Base-by-base conservation (phyloP, 345 rosid genomes). In the Arabis alpina region DNA sequence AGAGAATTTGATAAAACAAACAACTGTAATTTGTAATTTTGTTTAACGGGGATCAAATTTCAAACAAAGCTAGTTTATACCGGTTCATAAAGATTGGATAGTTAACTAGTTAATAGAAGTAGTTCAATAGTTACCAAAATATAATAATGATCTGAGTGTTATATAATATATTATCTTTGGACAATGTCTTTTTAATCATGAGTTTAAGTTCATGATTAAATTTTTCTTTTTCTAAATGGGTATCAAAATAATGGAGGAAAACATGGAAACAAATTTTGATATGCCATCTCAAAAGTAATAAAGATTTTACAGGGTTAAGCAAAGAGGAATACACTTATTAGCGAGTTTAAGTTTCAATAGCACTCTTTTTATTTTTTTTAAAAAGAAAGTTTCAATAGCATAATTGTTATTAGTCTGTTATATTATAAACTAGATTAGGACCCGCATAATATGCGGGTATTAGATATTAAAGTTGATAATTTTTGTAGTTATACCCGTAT, bases 101-200 rank as follows among this genome's bases (percentile, higher is more conserved):
- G 34, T 36, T 49, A 49, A 56, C 12, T 44, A 51, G n/a, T 11
- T 27, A 58, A 42, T 49, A 30, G n/a, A 32, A 50, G 11, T 28
- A 51, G 41, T 40, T 44, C 53, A 51, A 36, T 44, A 5, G 24
- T 9, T 24, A 58, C 32, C 10, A 14, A 8, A 63, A 55, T 71
- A 64, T 39, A 37, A 72, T 72, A 15, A 64, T 55, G 14, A 63
- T 63, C 8, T 11, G 34, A 15, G 10, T 2, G 57, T 3, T 39
- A 39, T 72, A 37, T 44, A 55, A 48, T 64, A 72, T 56, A 47
- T 63, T 56, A 63, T 63, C 57, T 53, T 43, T 44, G n/a, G 40
- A 43, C 5, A 32, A 36, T 70, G 37, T 32, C 19, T 42, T 62
- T 45, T 45, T 72, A 54, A 72, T 63, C 57, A 72, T 71, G 55